A percentile compares a stretch with the other conserved stretches of the same genome.
Conservation (phyloP, 805 yeast species). For the Suhomyces vadensis region DNA sequence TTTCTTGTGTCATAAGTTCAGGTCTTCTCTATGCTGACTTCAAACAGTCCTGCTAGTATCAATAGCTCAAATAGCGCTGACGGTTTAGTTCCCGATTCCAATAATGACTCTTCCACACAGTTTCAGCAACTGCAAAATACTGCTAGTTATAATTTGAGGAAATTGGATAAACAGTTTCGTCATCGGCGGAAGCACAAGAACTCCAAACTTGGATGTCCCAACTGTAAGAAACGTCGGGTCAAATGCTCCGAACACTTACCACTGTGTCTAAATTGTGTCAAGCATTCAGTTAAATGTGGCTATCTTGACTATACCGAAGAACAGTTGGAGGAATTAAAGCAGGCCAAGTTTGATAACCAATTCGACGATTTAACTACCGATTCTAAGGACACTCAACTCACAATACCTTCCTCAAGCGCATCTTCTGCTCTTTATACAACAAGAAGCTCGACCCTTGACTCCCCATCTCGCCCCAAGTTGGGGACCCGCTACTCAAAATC, state of each 20-base stretch:
- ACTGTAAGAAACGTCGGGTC: slow-evolving; percentile 51
- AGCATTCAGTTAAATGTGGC: slow-evolving; percentile 42
- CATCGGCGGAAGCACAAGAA: slow-evolving; percentile 25
- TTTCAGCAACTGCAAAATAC: too few species aligned
- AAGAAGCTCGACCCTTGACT: neutral
- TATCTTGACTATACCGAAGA: slow-evolving; percentile 36
- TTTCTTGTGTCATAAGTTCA: neutral
- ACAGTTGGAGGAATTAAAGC: slow-evolving; percentile 30
- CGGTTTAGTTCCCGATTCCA: neutral
- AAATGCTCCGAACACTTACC: slow-evolving; percentile 48
- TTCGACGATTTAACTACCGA: slow-evolving; percentile 8
- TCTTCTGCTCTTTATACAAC: neutral
- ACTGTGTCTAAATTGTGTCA: slow-evolving; percentile 39
- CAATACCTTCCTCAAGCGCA: neutral
- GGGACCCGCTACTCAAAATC: neutral
- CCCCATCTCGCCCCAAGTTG: neutral
- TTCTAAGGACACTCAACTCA: neutral
- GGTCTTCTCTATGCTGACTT: neutral
- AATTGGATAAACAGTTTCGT: slow-evolving; percentile 6
- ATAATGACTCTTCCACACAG: neutral
- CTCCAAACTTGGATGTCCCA: slow-evolving; percentile 47
- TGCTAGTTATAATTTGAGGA: too few species aligned
- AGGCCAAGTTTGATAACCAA: slow-evolving; percentile 15
- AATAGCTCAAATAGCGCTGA: neutral
- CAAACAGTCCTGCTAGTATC: neutral